Conservation (phyloP, 1,284 basidiomycete genomes). For the Sanghuangporus weigelae region DNA sequence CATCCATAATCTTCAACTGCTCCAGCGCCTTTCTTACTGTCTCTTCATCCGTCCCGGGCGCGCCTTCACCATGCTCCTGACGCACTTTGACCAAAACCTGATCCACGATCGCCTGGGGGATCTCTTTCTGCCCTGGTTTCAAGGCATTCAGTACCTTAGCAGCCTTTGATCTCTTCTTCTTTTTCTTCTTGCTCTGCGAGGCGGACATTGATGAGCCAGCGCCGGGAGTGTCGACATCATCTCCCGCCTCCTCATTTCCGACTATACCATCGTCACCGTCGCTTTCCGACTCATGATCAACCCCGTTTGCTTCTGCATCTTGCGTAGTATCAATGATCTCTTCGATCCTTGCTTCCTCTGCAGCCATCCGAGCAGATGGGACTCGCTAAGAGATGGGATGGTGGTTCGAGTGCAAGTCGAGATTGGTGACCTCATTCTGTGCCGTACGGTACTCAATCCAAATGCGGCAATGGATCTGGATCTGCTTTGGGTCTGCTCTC, state of each 20-base stretch:
- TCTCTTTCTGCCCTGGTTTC: slow-evolving; percentile 42
- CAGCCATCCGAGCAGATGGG: slow-evolving; percentile 20
- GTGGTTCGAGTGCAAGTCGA: neutral
- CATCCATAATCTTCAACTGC: slow-evolving; percentile 69
- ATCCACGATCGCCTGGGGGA: slow-evolving; percentile 56
- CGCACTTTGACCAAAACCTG: slow-evolving; percentile 56
- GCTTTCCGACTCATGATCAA: slow-evolving; percentile 26
- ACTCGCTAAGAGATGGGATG: neutral
- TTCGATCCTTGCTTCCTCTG: slow-evolving; percentile 34
- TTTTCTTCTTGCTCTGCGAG: slow-evolving; percentile 58
- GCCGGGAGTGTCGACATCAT: slow-evolving; percentile 25
- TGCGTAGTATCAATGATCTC: slow-evolving; percentile 36
- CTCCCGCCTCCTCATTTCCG: slow-evolving; percentile 27
- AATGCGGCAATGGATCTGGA: neutral
- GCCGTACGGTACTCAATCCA: neutral
- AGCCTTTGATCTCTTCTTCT: slow-evolving; percentile 70
- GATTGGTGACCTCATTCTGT: neutral
- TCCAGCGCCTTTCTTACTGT: slow-evolving; percentile 57
- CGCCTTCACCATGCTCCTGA: slow-evolving; percentile 46
- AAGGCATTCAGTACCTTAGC: slow-evolving; percentile 48
- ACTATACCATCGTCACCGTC: slow-evolving; percentile 27
- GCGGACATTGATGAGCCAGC: slow-evolving; percentile 25
- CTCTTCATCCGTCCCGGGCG: slow-evolving; percentile 47
- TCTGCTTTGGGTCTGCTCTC: neutral
- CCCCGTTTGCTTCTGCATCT: slow-evolving; percentile 24